Conservation (phyloP, 768 basidiomycete species). For the Boletellus ananiceps region DNA sequence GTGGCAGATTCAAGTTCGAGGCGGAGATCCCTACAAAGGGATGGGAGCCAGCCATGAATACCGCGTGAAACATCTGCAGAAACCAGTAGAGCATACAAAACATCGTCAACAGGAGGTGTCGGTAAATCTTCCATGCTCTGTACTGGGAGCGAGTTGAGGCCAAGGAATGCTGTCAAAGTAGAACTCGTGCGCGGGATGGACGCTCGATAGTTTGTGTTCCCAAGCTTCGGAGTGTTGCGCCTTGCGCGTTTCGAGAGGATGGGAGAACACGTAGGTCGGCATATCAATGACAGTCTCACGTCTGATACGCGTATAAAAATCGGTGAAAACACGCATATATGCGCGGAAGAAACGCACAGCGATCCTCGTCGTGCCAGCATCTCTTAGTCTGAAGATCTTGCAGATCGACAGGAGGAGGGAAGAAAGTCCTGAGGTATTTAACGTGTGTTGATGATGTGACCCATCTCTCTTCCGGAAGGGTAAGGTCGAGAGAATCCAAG, state of each 20-base stretch:
- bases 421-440: conserved; percentile 17
- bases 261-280: conserved; percentile 40
- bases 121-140: conserved; percentile 31
- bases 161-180: conserved; percentile 20
- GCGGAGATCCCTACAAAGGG: conserved; percentile 29
- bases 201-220: conserved; percentile 24
- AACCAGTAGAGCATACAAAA: conserved; percentile 35
- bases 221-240: conserved; percentile 43
- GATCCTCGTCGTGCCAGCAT: conserved; percentile 34
- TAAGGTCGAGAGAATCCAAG: conserved; percentile 31
- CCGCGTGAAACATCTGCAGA: not conserved
- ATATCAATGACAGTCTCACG: conserved; percentile 16
- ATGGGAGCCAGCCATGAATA: not conserved
- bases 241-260: conserved; percentile 42
- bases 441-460: conserved; percentile 25
- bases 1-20: conserved; percentile 28
- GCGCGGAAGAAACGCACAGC: conserved; percentile 29
- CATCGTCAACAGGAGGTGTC: conserved; percentile 30
- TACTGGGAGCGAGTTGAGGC: conserved; percentile 24
- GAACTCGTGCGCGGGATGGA: conserved; percentile 24
- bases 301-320: conserved; percentile 18
- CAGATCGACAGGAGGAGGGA: conserved; percentile 8
- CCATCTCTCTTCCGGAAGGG: conserved; percentile 43
- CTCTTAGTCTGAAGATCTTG: conserved; percentile 34
- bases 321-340: conserved; percentile 14